phyloP scores from a whole-genome alignment of 352 stramenopile genomes.

The Phytophthora melonis region DNA sequence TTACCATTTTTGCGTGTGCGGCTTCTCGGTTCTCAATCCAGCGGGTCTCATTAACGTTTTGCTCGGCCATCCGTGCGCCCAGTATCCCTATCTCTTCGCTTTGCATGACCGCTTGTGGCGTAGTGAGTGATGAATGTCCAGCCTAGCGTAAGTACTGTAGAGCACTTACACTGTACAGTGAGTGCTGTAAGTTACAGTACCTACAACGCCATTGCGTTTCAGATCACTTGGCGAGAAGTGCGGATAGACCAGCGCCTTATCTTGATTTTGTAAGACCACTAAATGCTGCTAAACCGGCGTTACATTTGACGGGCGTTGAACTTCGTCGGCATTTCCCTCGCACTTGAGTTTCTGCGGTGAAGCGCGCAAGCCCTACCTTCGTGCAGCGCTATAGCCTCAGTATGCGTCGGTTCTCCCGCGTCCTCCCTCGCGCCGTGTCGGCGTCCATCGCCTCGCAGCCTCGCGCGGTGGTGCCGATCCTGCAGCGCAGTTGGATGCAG shows the following conservation, averaged over 20 bases:
- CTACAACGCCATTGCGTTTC: not conserved
- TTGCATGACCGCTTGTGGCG: not conserved
- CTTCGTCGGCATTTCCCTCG: constrained; percentile 27
- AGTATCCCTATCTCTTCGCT: not conserved
- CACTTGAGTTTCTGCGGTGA: constrained; percentile 33
- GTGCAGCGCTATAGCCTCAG: not conserved
- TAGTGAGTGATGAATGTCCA: not conserved
- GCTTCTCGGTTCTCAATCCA: not conserved
- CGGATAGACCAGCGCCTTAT: not conserved
- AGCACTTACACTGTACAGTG: too few relatives aligned
- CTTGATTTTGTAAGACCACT: not conserved
- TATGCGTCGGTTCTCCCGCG: constrained; percentile 35
- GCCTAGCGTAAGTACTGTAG: not conserved
- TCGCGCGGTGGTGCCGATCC: constrained; percentile 12
- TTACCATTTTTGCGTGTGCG: constrained; percentile 1
- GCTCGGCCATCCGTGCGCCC: not conserved
- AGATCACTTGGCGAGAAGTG: not conserved
- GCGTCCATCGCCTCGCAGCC: constrained; percentile 17
- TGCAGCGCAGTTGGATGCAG: constrained; percentile 28
- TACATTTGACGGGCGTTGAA: constrained; percentile 26
- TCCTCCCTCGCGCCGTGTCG: constrained; percentile 30
- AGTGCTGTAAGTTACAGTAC: too few relatives aligned
- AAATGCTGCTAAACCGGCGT: not conserved
- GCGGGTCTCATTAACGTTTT: constrained; percentile 15
- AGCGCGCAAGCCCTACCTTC: constrained; percentile 14